These are phyloP conservation scores for Leptoxyphium fumago DNA, from an alignment of 2,329 filamentous ascomycete species.

Conservation along the genomic window DNA sequence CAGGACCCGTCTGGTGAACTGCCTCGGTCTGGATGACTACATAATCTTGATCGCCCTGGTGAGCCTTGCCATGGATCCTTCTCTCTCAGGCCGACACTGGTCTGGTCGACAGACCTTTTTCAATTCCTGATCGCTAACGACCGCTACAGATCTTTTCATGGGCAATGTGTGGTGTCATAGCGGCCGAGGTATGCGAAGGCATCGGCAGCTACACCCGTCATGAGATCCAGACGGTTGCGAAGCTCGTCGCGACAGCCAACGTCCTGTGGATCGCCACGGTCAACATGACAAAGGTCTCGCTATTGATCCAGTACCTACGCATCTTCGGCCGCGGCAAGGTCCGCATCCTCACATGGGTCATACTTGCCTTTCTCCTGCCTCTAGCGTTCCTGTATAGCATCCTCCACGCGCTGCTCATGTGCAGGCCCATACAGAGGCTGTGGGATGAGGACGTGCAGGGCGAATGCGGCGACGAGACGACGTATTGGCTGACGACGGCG, in stretches of 20 bases:
- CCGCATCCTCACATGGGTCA: conserved; percentile 22
- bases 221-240: conserved; percentile 10
- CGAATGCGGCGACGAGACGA: conserved; percentile 24
- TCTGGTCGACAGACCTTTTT: not conserved
- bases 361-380: conserved; percentile 20
- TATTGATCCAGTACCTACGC: conserved; percentile 35
- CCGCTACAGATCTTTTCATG: conserved; percentile 13
- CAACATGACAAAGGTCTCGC: conserved; percentile 31
- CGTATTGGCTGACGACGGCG: conserved; percentile 31
- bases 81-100: not conserved
- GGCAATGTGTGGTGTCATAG: conserved; percentile 17
- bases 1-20: conserved; percentile 16
- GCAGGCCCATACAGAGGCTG: conserved; percentile 26
- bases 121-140: not conserved
- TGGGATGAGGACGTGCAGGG: conserved; percentile 22
- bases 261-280: conserved; percentile 19
- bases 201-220: conserved; percentile 10
- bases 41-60: conserved; percentile 23
- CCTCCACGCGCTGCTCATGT: conserved; percentile 13
- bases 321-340: conserved; percentile 26
- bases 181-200: conserved; percentile 10
- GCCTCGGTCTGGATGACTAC: conserved; percentile 22
- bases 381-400: conserved; percentile 16
- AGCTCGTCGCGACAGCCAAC: conserved; percentile 20
- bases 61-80: conserved; percentile 2